These are phyloP conservation scores for Teratosphaeria destructans DNA, from an alignment of 2,329 filamentous ascomycete genomes.

Conservation along the genomic window DNA sequence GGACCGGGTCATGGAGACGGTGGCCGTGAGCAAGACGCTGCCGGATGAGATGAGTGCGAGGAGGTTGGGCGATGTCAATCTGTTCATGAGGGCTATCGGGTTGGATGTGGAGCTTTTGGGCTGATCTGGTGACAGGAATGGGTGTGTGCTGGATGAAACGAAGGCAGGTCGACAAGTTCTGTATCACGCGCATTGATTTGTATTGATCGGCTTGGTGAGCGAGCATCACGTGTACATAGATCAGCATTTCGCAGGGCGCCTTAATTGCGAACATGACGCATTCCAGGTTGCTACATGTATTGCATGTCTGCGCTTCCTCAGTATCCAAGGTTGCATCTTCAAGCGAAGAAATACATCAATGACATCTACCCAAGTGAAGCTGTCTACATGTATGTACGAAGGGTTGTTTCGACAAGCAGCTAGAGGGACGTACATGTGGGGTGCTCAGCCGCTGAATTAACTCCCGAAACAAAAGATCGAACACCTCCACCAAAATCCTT, in stretches of 20 bases:
- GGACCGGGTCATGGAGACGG: constrained; percentile 94
- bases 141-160: not conserved
- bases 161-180: not conserved
- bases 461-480: too few relatives aligned
- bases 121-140: constrained; percentile 25
- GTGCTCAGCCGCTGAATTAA: too few relatives aligned
- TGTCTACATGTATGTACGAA: too few relatives aligned
- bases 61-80: constrained; percentile 81
- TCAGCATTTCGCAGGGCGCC: not conserved
- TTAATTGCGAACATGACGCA: not conserved
- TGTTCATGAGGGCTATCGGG: constrained; percentile 98
- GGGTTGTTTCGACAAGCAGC: too few relatives aligned
- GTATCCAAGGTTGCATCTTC: too few relatives aligned
- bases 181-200: not conserved
- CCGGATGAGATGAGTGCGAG: constrained; percentile 76
- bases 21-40: constrained; percentile 76
- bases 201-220: not conserved
- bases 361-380: too few relatives aligned
- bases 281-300: not conserved
- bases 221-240: not conserved
- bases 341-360: too few relatives aligned
- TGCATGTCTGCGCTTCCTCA: not conserved
- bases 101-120: constrained; percentile 77
- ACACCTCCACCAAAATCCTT: too few relatives aligned
- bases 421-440: too few relatives aligned